Percentiles rank a stretch among this genome's conserved stretches.
These are phyloP conservation scores for Sporothrix curviconia DNA, from an alignment of 2,329 filamentous ascomycete genomes.

Conservation along the genomic window DNA sequence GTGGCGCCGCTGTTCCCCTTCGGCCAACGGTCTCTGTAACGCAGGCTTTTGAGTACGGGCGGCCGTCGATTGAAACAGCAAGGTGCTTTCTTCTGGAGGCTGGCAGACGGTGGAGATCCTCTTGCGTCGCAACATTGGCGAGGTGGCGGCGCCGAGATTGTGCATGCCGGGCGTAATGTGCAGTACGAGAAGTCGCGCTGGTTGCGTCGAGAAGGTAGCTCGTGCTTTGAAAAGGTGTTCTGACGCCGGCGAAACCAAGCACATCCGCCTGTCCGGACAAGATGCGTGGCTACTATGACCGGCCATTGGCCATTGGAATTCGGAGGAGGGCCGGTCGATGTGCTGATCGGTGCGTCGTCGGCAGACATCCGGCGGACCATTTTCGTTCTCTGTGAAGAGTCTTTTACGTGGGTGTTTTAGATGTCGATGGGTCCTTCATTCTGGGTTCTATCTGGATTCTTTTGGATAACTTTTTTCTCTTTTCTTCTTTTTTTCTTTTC, in stretches of 20 bases:
- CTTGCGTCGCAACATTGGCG: slow-evolving; percentile 49
- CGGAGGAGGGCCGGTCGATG: slow-evolving; percentile 55
- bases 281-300: slow-evolving; percentile 56
- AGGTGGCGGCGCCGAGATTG: slow-evolving; percentile 53
- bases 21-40: slow-evolving; percentile 71
- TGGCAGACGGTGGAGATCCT: slow-evolving; percentile 36
- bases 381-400: slow-evolving; percentile 55
- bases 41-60: slow-evolving; percentile 57
- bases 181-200: slow-evolving; percentile 56
- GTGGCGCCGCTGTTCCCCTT: slow-evolving; percentile 62
- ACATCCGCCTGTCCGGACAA: slow-evolving; percentile 43
- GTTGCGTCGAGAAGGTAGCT: slow-evolving; percentile 65
- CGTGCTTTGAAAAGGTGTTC: slow-evolving; percentile 57
- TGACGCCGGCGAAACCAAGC: slow-evolving; percentile 49
- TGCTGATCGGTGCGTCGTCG: slow-evolving; percentile 56
- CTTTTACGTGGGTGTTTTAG: slow-evolving; percentile 60
- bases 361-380: slow-evolving; percentile 49
- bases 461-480: not conserved
- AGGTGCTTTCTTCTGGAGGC: slow-evolving; percentile 31
- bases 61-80: slow-evolving; percentile 33
- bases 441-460: no score
- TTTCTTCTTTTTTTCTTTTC: not conserved
- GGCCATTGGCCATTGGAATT: slow-evolving; percentile 53
- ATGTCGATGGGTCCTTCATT: no score
- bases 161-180: slow-evolving; percentile 65